Conservation (phyloP, 1,284 basidiomycete species). For the Ganoderma multipileum region DNA sequence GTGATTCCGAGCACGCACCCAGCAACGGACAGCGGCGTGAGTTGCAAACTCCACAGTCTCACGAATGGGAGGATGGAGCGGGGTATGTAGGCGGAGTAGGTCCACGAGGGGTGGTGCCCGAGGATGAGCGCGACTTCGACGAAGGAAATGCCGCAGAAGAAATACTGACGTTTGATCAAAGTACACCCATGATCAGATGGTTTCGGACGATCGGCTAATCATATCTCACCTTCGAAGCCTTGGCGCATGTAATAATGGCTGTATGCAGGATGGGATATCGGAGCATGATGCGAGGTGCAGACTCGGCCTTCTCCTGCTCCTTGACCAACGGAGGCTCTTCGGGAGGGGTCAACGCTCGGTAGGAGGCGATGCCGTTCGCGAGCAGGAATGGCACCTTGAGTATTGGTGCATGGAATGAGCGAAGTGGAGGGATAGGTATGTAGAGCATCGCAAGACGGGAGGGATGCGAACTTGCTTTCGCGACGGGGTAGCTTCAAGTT, state of each 20-base stretch:
- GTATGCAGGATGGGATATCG: neutral
- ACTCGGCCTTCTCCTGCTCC: neutral
- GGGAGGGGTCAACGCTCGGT: neutral
- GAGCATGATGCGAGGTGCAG: neutral
- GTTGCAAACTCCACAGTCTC: conserved; percentile 1
- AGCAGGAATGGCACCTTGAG: conserved; percentile 5
- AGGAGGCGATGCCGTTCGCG: conserved; percentile 3
- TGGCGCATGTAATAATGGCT: neutral
- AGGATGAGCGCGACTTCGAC: conserved; percentile 5
- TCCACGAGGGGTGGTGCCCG: conserved; percentile 7
- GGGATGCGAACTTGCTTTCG: neutral
- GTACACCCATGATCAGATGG: neutral
- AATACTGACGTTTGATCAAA: neutral
- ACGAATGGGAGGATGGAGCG: neutral
- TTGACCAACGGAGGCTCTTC: neutral
- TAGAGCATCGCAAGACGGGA: neutral
- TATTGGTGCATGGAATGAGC: neutral
- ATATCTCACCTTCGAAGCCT: neutral
- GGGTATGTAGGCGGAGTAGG: conserved; percentile 4
- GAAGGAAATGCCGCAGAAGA: conserved; percentile 3
- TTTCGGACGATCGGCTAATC: neutral
- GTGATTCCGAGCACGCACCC: neutral
- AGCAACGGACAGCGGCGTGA: neutral
- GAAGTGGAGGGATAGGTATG: neutral
- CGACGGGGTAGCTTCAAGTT: neutral